Evolutionary conservation across 1,139 yeast species (phyloP).

Genomic region (Pichia sp.): DNA sequence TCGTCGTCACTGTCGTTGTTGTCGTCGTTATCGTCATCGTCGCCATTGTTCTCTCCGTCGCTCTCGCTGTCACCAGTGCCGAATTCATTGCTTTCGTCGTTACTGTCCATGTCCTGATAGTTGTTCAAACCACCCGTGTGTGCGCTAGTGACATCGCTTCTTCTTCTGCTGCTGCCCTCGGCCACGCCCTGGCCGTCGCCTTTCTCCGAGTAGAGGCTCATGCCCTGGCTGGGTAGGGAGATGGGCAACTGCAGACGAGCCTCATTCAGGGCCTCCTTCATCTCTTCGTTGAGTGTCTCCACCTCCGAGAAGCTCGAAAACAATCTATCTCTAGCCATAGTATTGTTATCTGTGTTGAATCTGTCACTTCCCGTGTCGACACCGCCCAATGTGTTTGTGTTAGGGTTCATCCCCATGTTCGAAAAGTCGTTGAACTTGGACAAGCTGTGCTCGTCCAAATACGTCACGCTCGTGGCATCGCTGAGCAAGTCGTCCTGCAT

Average conservation of each 20-base stretch:
- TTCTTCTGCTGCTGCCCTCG: background rate
- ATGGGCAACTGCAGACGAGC: background rate
- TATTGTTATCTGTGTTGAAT: background rate
- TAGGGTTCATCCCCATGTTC: background rate
- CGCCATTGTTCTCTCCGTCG: background rate
- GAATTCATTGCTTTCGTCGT: background rate
- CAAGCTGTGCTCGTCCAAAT: background rate
- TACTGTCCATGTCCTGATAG: background rate
- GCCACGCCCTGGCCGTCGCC: background rate
- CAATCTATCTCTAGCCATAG: background rate
- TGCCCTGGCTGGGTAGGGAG: slow-evolving; percentile 4
- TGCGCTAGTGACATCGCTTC: background rate
- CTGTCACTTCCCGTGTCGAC: no score
- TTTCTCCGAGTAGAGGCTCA: background rate
- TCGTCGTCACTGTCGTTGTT: background rate
- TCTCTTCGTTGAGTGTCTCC: background rate
- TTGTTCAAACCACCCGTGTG: background rate
- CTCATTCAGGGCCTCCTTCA: background rate
- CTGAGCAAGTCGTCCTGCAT: background rate
- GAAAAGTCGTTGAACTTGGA: background rate
- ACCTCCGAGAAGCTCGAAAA: background rate
- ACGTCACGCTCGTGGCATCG: background rate
- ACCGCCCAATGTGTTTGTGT: background rate
- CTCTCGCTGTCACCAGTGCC: background rate
- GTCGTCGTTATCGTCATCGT: background rate